Evolutionary conservation across 1,139 yeast species (phyloP), one percentile per base, ranked within the genome.

Genomic region (Diutina pseudorugosa): DNA sequence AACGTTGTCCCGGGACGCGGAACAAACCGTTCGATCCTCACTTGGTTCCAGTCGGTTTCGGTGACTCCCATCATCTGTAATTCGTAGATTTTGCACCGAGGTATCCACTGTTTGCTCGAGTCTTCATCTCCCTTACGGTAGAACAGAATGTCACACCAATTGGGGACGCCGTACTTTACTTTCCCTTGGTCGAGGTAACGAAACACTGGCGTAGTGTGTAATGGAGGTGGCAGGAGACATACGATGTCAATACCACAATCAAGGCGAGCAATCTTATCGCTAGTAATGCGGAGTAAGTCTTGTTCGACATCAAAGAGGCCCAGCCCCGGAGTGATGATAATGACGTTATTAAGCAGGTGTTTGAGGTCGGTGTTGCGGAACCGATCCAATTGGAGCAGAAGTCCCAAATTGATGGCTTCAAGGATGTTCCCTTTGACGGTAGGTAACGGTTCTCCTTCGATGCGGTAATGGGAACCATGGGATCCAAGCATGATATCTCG

Each of bases 31-130:
- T 80, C 83, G 25, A 88, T 77, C 16, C 81, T 75, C 40, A 83
- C 77, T 8, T 83, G 79, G 58, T 80, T 80, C 51, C 83, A 73
- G 61, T 91, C 97, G 59, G 86, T 88, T 60, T 91, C 98, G 85
- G 91, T 89, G 5, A 91, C 80, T 0, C 98, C 98, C 95, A 91
- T 91, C 98, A 93, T 94, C 65, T 93, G 98, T 21, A 94, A 69
- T 60, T 91, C 98, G 64, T 93, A 91, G 51, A 94, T 90, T 62
- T 89, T 90, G 65, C 97, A 90, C 41, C 95, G 73, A 1, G 98
- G 97, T 27, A 85, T 79, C 97, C 98, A 93, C 59, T 84, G 87
- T 47, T 74, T 73, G 18, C 73, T 67, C 2, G 20, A 11, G 11
- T n/a, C 21, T 16, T 45, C 49, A n/a, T 3, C 11, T 30, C 36